These are phyloP conservation scores for Globisporangium carolinianum DNA, from an alignment of 352 stramenopile genomes.

Conservation along the genomic window DNA sequence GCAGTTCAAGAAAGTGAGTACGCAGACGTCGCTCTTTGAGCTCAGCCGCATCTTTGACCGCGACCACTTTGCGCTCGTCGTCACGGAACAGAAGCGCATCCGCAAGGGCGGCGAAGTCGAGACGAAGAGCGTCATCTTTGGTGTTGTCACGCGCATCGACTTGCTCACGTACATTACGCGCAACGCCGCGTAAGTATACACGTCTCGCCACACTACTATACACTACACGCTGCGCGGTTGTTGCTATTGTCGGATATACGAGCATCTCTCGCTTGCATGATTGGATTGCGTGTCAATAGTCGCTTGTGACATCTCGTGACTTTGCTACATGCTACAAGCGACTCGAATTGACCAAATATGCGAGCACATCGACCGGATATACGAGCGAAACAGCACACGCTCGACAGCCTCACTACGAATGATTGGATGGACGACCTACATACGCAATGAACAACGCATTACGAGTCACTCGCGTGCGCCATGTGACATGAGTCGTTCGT, in stretches of 20 bases:
- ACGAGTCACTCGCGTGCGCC: background rate
- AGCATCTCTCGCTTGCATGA: too few species aligned
- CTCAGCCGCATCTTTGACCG: conserved; percentile 94
- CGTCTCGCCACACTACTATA: background rate
- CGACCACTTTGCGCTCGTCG: conserved; percentile 93
- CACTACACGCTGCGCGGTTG: conserved; percentile 3
- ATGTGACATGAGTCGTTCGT: background rate
- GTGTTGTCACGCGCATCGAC: conserved; percentile 94
- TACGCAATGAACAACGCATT: conserved; percentile 12
- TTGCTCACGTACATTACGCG: conserved; percentile 93
- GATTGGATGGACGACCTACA: conserved; percentile 12
- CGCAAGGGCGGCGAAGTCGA: conserved; percentile 40
- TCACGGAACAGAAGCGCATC: conserved; percentile 25
- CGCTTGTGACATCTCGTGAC: too few species aligned
- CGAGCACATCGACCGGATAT: too few species aligned
- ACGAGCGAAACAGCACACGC: too few species aligned
- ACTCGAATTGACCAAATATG: too few species aligned
- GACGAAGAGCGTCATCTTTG: conserved; percentile 60
- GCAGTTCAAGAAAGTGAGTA: conserved; percentile 90
- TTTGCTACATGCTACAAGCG: too few species aligned
- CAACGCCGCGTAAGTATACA: conserved; percentile 5
- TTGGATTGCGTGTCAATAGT: too few species aligned
- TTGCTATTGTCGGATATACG: too few species aligned
- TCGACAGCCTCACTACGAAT: conserved; percentile 1
- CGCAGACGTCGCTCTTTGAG: conserved; percentile 80